Evolutionary conservation across 768 basidiomycete genomes (phyloP), one percentile per base, ranked within the genome.

Genomic region (Leucosporidium creatinivorum): DNA sequence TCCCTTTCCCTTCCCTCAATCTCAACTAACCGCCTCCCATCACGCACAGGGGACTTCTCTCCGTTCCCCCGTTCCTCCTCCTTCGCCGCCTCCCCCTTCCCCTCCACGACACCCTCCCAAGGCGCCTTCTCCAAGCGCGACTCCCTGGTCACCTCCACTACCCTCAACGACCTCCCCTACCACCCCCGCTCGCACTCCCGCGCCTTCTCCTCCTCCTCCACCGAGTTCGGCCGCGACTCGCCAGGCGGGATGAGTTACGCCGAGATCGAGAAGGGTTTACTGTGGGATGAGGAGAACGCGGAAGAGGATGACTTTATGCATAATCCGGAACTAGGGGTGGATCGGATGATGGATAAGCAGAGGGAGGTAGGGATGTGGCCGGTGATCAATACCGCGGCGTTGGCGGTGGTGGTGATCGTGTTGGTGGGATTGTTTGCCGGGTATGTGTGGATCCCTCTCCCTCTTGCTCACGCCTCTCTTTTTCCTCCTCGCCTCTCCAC

Each of bases 371-470:
- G 92, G 91, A 13, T 78, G 81, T 10, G 83, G 92, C 77, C 94
- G 93, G 3, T 87, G 91, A 83, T 78, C 83, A 33, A 97, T 75
- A 98, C 75, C 83, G 83, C 26, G 81, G 83, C 13, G 86, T 86
- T 98, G n/a, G 70, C 89, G 71, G 64, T 91, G 63, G 81, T 98
- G 63, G 79, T 89, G 48, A 73, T 83, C 15, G 87, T 85, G 50
- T 81, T 96, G 52, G 78, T 96, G 68, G 84, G 84, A 17, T 83
- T 98, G 23, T 98, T 96, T 74, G 87, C 87, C 25, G 93, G 89
- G 76, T 94, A 93, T 15, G 85, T 96, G n/a, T n/a, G n/a, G n/a
- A n/a, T n/a, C n/a, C n/a, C n/a, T n/a, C n/a, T n/a, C n/a, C n/a
- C n/a, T n/a, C n/a, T n/a, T n/a, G n/a, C n/a, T n/a, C n/a, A n/a